A percentile compares a stretch with the other conserved stretches of the same genome.
These are phyloP conservation scores for Ustilago crameri DNA, from an alignment of 1,284 basidiomycete species.

Conservation along the genomic window DNA sequence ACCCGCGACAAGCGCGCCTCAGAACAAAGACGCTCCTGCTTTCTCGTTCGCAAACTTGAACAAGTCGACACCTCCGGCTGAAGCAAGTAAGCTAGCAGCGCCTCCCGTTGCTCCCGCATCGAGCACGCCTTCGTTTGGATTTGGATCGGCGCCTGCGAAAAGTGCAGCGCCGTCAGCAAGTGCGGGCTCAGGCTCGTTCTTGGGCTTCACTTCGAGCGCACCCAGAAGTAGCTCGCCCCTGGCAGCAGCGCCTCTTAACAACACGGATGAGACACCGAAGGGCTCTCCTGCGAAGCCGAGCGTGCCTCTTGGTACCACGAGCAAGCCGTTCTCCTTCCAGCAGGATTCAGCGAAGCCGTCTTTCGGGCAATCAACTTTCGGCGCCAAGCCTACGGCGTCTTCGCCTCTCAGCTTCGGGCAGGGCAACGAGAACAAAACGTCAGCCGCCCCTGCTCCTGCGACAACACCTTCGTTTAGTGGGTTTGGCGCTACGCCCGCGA, in stretches of 20 bases:
- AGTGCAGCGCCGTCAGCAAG: constrained; percentile 1
- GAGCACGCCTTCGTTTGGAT: background rate
- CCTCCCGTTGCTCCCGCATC: background rate
- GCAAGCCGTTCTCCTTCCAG: constrained; percentile 30
- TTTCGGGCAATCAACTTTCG: constrained; percentile 8
- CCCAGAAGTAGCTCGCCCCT: constrained; percentile 55
- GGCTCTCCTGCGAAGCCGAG: constrained; percentile 32
- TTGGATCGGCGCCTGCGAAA: constrained; percentile 18
- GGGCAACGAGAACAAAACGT: constrained; percentile 1
- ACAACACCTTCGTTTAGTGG: constrained; percentile 11
- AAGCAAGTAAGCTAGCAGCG: background rate
- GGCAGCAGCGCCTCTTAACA: constrained; percentile 45
- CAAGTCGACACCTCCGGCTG: constrained; percentile 10
- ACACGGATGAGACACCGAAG: constrained; percentile 32
- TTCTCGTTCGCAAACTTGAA: constrained; percentile 32
- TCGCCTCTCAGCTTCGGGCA: constrained; percentile 25
- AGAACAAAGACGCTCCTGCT: constrained; percentile 15
- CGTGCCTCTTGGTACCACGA: constrained; percentile 11
- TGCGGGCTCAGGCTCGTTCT: constrained; percentile 20
- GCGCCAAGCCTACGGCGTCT: constrained; percentile 14
- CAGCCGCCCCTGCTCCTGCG: background rate
- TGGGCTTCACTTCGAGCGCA: constrained; percentile 47
- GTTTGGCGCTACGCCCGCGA: constrained; percentile 13
- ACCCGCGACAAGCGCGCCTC: constrained; percentile 7
- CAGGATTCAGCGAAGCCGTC: constrained; percentile 20